Percentiles rank a stretch among this genome's conserved stretches.
phyloP scores from a whole-genome alignment of 495 filamentous ascomycete genomes.

The Daldinia decipiens region DNA sequence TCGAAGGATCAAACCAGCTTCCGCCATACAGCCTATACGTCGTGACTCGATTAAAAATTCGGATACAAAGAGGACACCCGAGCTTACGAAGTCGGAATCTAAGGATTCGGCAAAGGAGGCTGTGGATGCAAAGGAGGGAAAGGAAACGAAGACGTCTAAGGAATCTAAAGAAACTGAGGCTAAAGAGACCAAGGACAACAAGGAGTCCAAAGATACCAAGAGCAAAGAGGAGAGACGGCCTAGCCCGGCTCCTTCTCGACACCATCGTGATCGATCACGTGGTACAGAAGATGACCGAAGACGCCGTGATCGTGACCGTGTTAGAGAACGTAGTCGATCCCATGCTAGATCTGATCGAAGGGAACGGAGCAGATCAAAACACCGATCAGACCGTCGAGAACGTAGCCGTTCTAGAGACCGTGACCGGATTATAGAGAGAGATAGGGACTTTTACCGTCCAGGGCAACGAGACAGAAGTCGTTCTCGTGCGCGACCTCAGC shows the following conservation, averaged over 20 bases:
- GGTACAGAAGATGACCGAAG: slow-evolving; percentile 23
- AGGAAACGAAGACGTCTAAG: slow-evolving; percentile 27
- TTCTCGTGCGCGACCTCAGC: slow-evolving; percentile 40
- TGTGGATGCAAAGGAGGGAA: slow-evolving; percentile 34
- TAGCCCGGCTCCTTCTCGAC: slow-evolving; percentile 48
- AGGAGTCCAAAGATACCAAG: slow-evolving; percentile 35
- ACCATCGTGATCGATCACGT: slow-evolving; percentile 32
- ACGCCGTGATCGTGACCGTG: slow-evolving; percentile 44
- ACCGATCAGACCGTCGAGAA: slow-evolving; percentile 47
- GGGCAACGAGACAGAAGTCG: slow-evolving; percentile 50
- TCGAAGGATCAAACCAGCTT: slow-evolving; percentile 60
- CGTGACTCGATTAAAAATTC: slow-evolving; percentile 55
- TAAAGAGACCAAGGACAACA: slow-evolving; percentile 35
- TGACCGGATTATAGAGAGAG: slow-evolving; percentile 48
- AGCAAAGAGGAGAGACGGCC: slow-evolving; percentile 47
- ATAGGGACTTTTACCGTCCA: slow-evolving; percentile 47
- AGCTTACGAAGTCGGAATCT: slow-evolving; percentile 44
- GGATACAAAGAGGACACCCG: slow-evolving; percentile 50
- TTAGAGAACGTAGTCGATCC: slow-evolving; percentile 42
- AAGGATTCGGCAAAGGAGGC: slow-evolving; percentile 42
- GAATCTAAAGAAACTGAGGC: slow-evolving; percentile 44
- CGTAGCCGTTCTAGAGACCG: slow-evolving; percentile 48
- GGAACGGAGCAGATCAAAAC: slow-evolving; percentile 41
- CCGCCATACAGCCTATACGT: slow-evolving; percentile 65
- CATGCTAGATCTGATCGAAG: slow-evolving; percentile 34